Conservation (phyloP, 495 filamentous ascomycete species). For the Platismatia glauca region DNA sequence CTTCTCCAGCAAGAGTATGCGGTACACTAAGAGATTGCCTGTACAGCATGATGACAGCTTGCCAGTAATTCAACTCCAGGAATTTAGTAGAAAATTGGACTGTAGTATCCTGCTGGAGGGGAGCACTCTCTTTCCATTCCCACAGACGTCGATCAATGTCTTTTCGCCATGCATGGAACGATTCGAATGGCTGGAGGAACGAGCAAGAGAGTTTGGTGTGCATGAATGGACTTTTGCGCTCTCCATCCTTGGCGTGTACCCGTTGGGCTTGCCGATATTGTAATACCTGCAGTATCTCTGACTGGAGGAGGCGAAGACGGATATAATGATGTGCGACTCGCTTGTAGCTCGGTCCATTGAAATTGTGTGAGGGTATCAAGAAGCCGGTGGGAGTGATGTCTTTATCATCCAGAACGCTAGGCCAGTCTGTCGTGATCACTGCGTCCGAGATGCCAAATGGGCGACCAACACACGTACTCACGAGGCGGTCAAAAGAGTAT, state of each 20-base stretch:
- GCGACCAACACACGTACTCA: constrained; percentile 82
- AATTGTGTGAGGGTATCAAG: constrained; percentile 40
- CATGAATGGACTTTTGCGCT: constrained; percentile 59
- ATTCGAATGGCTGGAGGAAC: constrained; percentile 74
- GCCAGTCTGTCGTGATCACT: constrained; percentile 89
- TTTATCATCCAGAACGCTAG: constrained; percentile 74
- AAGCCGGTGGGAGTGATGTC: constrained; percentile 86
- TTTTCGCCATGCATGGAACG: constrained; percentile 78
- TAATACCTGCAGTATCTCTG: constrained; percentile 88
- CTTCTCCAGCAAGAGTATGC: constrained; percentile 68
- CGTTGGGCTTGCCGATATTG: constrained; percentile 77
- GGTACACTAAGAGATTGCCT: constrained; percentile 86
- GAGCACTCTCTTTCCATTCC: constrained; percentile 81
- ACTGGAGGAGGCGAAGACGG: constrained; percentile 82
- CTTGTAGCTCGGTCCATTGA: constrained; percentile 66
- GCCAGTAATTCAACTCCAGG: constrained; percentile 93
- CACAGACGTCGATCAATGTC: constrained; percentile 77
- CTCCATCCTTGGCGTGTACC: constrained; percentile 46
- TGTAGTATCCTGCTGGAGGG: constrained; percentile 65
- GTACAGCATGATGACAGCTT: constrained; percentile 95
- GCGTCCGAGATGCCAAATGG: constrained; percentile 92
- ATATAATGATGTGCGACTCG: constrained; percentile 86
- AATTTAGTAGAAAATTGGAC: constrained; percentile 82
- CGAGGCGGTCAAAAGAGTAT: constrained; percentile 87
- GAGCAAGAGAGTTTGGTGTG: constrained; percentile 72